These are phyloP conservation scores for Talaromyces funiculosus DNA, from an alignment of 2,329 filamentous ascomycete species.

Conservation along the genomic window DNA sequence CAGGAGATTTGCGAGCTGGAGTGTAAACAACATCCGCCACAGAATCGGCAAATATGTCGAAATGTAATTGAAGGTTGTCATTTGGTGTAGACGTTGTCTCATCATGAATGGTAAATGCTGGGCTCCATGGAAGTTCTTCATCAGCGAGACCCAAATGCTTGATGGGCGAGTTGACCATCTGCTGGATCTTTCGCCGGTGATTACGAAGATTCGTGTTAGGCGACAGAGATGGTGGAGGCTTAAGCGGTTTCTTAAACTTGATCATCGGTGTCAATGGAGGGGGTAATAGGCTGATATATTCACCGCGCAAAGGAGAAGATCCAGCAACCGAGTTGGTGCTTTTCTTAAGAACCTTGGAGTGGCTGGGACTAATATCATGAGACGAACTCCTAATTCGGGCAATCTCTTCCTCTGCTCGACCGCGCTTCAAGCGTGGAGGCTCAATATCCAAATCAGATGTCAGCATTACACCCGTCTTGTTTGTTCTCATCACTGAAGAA, in stretches of 20 bases:
- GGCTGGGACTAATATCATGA: conserved; percentile 73
- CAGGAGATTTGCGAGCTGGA: conserved; percentile 46
- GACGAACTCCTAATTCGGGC: conserved; percentile 86
- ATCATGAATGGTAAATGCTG: conserved; percentile 48
- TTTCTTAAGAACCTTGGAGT: conserved; percentile 36
- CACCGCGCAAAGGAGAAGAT: conserved; percentile 62
- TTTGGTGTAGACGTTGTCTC: conserved; percentile 34
- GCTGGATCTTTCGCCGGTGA: conserved; percentile 75
- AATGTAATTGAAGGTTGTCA: conserved; percentile 44
- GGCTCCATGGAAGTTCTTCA: conserved; percentile 42
- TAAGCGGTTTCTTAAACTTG: conserved; percentile 66
- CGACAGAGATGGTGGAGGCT: conserved; percentile 71
- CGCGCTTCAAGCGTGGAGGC: conserved; percentile 75
- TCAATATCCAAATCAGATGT: conserved; percentile 70
- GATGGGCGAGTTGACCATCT: conserved; percentile 74
- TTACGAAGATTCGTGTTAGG: conserved; percentile 88
- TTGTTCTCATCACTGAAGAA: conserved; percentile 75
- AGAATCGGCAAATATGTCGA: conserved; percentile 52
- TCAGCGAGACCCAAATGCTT: conserved; percentile 39
- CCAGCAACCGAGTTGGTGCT: conserved; percentile 41
- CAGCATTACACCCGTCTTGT: conserved; percentile 57
- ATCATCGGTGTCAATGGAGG: conserved; percentile 78
- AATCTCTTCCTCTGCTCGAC: conserved; percentile 93
- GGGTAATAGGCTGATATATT: conserved; percentile 56
- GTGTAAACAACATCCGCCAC: conserved; percentile 34